These are phyloP conservation scores for Pleurotus sapidus DNA, from an alignment of 768 basidiomycete genomes.

Conservation along the genomic window DNA sequence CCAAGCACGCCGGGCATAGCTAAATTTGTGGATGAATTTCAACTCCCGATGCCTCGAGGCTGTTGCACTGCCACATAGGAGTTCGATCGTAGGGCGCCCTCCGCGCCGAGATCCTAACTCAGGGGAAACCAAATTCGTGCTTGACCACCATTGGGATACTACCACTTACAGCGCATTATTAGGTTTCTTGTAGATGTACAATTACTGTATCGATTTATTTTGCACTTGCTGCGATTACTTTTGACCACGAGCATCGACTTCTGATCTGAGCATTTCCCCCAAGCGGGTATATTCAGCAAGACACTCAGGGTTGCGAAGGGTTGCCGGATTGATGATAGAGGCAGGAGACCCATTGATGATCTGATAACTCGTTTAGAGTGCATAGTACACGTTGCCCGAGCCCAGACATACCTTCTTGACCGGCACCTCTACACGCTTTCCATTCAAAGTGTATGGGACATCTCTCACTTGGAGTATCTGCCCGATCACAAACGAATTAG, in stretches of 20 bases:
- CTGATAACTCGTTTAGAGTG: slow-evolving; percentile 31
- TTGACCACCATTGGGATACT: no score
- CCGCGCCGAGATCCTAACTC: no score
- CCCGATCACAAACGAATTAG: slow-evolving; percentile 4
- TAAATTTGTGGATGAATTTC: not conserved
- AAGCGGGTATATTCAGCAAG: slow-evolving; percentile 57
- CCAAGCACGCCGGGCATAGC: not conserved
- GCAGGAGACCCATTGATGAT: slow-evolving; percentile 78
- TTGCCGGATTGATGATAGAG: slow-evolving; percentile 66
- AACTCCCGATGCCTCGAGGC: slow-evolving; percentile 16
- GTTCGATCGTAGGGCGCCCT: not conserved
- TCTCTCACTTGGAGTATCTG: slow-evolving; percentile 70
- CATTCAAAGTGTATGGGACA: slow-evolving; percentile 78
- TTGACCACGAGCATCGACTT: slow-evolving; percentile 25
- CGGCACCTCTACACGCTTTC: slow-evolving; percentile 77
- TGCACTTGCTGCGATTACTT: slow-evolving; percentile 6
- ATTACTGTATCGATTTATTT: no score
- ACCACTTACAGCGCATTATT: not conserved
- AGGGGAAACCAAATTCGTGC: no score
- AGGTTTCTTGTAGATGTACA: no score
- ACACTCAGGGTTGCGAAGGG: slow-evolving; percentile 72
- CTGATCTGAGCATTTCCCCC: slow-evolving; percentile 46
- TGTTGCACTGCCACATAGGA: not conserved
- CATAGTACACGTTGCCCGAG: slow-evolving; percentile 13
- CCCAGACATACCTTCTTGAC: slow-evolving; percentile 60